A percentile compares a stretch with the other conserved stretches of the same genome.
Evolutionary conservation across 2,329 filamentous ascomycete species (phyloP).

Genomic region (Colletotrichum melonis): DNA sequence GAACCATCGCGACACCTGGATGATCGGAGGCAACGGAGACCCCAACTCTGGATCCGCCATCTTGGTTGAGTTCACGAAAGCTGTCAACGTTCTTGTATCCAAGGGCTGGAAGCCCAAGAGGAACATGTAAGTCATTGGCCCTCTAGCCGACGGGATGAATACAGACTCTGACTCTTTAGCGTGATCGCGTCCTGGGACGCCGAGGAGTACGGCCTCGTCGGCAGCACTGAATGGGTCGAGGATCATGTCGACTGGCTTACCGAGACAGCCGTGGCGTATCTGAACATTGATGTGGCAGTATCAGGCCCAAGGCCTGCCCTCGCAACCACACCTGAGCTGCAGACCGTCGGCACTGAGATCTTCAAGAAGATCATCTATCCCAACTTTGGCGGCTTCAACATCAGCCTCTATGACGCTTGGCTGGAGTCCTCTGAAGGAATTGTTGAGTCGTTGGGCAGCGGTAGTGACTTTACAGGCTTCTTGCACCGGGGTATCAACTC

Average conservation of each 20-base stretch:
- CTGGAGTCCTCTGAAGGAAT: conserved; percentile 45
- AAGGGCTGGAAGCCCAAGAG: conserved; percentile 84
- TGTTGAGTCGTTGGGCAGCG: conserved; percentile 69
- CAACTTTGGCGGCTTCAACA: conserved; percentile 65
- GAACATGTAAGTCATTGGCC: conserved; percentile 55
- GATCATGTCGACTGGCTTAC: conserved; percentile 83
- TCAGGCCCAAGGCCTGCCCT: conserved; percentile 68
- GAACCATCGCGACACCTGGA: conserved; percentile 87
- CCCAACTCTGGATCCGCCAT: conserved; percentile 85
- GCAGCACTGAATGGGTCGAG: conserved; percentile 89
- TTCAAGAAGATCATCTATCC: conserved; percentile 69
- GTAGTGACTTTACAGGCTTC: conserved; percentile 76
- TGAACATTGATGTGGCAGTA: conserved; percentile 81
- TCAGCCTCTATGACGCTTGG: conserved; percentile 55
- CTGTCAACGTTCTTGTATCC: conserved; percentile 75
- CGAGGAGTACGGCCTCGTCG: conserved; percentile 83
- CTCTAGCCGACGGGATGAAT: neutral
- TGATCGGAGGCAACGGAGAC: conserved; percentile 85
- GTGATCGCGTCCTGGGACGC: conserved; percentile 80
- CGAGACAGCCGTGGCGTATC: conserved; percentile 77
- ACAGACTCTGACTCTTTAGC: conserved; percentile 51
- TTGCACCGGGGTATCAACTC: conserved; percentile 63
- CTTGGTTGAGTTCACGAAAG: conserved; percentile 79
- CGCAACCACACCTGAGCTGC: conserved; percentile 74
- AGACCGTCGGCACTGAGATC: conserved; percentile 72